Conservation (phyloP, 192 early-diverging fungal genomes). For the Coemansia sp. region DNA sequence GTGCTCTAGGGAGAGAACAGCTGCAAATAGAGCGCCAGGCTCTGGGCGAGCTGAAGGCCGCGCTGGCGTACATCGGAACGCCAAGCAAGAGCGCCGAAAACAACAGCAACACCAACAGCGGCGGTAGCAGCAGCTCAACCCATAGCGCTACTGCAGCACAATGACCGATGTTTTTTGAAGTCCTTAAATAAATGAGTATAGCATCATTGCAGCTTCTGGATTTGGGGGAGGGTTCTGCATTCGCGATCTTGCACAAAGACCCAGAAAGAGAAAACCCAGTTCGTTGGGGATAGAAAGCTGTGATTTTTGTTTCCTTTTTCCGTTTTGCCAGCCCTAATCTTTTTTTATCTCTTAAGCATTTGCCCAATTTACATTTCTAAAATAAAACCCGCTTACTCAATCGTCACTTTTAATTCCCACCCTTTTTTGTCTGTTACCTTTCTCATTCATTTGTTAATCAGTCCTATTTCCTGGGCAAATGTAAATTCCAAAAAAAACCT, state of each 20-base stretch:
- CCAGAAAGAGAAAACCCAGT: too few species aligned
- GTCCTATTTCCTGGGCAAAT: neutral
- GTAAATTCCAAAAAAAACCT: neutral
- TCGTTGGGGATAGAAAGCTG: too few species aligned
- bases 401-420: neutral
- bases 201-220: too few species aligned
- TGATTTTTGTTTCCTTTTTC: too few species aligned
- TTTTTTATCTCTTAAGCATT: neutral
- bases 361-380: neutral
- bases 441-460: neutral
- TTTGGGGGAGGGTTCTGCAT: too few species aligned
- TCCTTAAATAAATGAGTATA: too few species aligned
- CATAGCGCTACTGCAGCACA: neutral
- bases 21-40: conserved; percentile 48
- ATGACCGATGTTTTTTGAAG: too few species aligned
- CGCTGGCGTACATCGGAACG: conserved; percentile 43
- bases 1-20: conserved; percentile 41
- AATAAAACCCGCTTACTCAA: neutral
- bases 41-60: conserved; percentile 38
- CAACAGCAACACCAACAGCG: conserved; percentile 5
- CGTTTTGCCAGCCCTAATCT: neutral
- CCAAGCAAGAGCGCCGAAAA: conserved; percentile 6
- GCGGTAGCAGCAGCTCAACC: neutral
- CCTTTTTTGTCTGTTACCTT: neutral
- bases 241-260: too few species aligned